Evolutionary conservation across 2,329 filamentous ascomycete species (phyloP).

Genomic region (Huntiella omanensis): DNA sequence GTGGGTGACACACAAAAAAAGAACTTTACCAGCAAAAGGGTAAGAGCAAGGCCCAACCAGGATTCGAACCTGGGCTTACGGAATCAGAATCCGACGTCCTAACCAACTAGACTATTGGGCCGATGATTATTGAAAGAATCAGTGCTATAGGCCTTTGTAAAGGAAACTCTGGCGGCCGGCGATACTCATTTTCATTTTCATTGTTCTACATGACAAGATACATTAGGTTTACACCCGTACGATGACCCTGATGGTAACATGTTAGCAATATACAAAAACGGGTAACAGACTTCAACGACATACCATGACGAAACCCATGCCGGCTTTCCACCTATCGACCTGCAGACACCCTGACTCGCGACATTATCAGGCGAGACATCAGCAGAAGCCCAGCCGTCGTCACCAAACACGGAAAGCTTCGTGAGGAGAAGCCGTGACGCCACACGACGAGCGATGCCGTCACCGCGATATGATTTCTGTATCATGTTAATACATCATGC

Average conservation of each 20-base stretch:
- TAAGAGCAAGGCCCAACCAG: no score
- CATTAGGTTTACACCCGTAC: not conserved
- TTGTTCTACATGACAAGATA: no score
- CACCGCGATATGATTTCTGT: constrained; percentile 35
- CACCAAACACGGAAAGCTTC: constrained; percentile 24
- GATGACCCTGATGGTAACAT: not conserved
- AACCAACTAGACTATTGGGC: no score
- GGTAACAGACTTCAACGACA: not conserved
- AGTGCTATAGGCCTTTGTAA: no score
- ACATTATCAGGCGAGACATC: constrained; percentile 44
- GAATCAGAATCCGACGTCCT: no score
- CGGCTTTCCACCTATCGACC: constrained; percentile 36
- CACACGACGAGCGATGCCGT: constrained; percentile 43
- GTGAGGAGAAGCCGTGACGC: constrained; percentile 38
- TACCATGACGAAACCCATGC: constrained; percentile 42
- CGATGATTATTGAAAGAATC: no score
- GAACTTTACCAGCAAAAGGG: no score
- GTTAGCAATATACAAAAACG: not conserved
- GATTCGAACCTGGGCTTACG: no score
- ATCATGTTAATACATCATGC: not conserved
- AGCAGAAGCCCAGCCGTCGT: constrained; percentile 37
- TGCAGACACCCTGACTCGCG: constrained; percentile 43
- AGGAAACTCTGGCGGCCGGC: no score
- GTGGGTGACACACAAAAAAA: no score
- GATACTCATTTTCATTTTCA: no score